Conservation (phyloP, 2,329 filamentous ascomycete genomes). For the Fusarium verrucosum region DNA sequence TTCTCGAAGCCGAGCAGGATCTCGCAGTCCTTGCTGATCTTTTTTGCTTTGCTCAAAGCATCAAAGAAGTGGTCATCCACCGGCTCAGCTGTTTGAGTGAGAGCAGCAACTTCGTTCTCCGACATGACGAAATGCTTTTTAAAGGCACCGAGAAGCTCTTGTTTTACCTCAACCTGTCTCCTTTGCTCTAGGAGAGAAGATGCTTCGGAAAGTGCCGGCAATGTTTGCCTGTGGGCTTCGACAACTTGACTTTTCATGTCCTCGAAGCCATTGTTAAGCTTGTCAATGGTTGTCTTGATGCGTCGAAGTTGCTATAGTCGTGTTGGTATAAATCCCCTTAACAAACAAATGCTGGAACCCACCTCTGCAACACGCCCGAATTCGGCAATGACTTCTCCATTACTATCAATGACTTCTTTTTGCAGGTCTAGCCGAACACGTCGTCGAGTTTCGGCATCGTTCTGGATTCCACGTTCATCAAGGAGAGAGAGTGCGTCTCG, state of each 20-base stretch:
- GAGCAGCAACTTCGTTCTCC: conserved; percentile 77
- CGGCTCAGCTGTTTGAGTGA: conserved; percentile 82
- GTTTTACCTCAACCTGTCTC: conserved; percentile 79
- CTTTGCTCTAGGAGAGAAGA: conserved; percentile 76
- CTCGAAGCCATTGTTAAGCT: conserved; percentile 80
- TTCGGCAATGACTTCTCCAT: conserved; percentile 86
- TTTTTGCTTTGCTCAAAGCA: conserved; percentile 80
- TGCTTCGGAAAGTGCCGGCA: conserved; percentile 80
- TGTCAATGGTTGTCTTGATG: conserved; percentile 81
- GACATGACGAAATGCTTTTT: conserved; percentile 84
- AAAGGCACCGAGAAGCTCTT: conserved; percentile 80
- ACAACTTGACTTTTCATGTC: conserved; percentile 82
- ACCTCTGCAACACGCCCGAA: conserved; percentile 92
- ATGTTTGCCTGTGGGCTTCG: conserved; percentile 78
- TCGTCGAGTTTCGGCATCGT: conserved; percentile 80
- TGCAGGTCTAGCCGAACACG: conserved; percentile 84
- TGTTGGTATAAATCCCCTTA: conserved; percentile 39
- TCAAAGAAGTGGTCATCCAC: conserved; percentile 88
- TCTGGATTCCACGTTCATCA: conserved; percentile 75
- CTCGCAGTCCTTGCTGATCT: conserved; percentile 88
- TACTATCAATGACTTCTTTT: conserved; percentile 91
- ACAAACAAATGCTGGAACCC: conserved; percentile 44
- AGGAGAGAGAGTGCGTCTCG: conserved; percentile 82
- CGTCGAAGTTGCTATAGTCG: conserved; percentile 79
- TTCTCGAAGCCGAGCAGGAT: conserved; percentile 89